These are phyloP conservation scores for Pascua sp. DNA, from an alignment of 1,284 basidiomycete genomes.

Conservation along the genomic window DNA sequence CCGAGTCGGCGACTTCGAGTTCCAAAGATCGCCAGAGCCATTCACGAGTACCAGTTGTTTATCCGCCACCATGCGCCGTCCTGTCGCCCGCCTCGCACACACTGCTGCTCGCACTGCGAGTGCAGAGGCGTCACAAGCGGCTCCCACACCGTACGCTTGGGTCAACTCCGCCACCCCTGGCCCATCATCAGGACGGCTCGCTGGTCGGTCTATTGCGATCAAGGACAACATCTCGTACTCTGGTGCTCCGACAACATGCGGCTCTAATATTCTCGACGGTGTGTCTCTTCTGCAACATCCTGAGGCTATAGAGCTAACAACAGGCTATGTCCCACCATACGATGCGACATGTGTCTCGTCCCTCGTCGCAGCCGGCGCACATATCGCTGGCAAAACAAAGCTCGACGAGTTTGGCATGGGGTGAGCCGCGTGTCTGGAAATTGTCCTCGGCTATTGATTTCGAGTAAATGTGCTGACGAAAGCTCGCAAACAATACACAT, in stretches of 20 bases:
- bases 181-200: slow-evolving; percentile 26
- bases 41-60: too few species aligned
- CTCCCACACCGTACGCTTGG: slow-evolving; percentile 36
- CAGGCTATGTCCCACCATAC: slow-evolving; percentile 74
- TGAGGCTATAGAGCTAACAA: not conserved
- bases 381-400: slow-evolving; percentile 82
- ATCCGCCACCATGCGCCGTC: not conserved
- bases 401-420: slow-evolving; percentile 99
- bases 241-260: slow-evolving; percentile 69
- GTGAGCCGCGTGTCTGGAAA: slow-evolving; percentile 46
- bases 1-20: too few species aligned
- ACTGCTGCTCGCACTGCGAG: too few species aligned
- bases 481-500: slow-evolving; percentile 35
- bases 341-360: slow-evolving; percentile 78
- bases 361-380: slow-evolving; percentile 64
- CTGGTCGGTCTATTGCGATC: slow-evolving; percentile 57
- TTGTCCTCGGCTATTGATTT: not conserved
- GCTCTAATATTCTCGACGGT: slow-evolving; percentile 71
- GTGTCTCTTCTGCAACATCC: slow-evolving; percentile 10
- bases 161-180: slow-evolving; percentile 16
- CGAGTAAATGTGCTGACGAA: slow-evolving; percentile 21
- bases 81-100: slow-evolving; percentile 2
- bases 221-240: slow-evolving; percentile 83
- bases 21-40: too few species aligned
- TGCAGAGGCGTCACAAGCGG: not conserved